A percentile compares a stretch with the other conserved stretches of the same genome.
Conservation (phyloP, 805 yeast genomes). For the Metschnikowia reukaufii region DNA sequence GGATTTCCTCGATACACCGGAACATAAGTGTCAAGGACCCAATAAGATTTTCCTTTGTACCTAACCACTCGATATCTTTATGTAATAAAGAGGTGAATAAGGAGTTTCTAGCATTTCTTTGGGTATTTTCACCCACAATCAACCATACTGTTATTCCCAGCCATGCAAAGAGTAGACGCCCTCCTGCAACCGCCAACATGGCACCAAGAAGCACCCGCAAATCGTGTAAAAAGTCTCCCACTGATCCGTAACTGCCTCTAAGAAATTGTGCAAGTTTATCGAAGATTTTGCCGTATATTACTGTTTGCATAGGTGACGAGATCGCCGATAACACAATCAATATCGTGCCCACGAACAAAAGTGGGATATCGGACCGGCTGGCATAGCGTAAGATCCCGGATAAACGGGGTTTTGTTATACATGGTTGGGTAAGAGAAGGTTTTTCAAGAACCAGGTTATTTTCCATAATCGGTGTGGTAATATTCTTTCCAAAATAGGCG, state of each 20-base stretch:
- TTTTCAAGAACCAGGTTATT: background rate
- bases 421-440: background rate
- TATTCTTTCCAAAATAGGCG: conserved; percentile 5
- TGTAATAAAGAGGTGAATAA: conserved; percentile 47
- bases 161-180: conserved; percentile 44
- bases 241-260: conserved; percentile 28
- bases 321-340: conserved; percentile 53
- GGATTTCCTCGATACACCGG: conserved; percentile 70
- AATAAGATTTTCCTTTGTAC: conserved; percentile 49
- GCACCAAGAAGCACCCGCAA: conserved; percentile 29
- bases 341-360: conserved; percentile 15
- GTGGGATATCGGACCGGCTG: conserved; percentile 12
- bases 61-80: conserved; percentile 62
- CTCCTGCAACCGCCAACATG: conserved; percentile 35
- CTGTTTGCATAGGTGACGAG: conserved; percentile 59
- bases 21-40: conserved; percentile 68
- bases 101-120: conserved; percentile 49
- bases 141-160: conserved; percentile 61
- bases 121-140: conserved; percentile 70
- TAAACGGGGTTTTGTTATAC: background rate
- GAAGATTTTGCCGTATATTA: conserved; percentile 68
- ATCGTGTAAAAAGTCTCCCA: conserved; percentile 23
- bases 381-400: conserved; percentile 16
- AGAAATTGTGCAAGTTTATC: conserved; percentile 29
- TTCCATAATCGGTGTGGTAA: conserved; percentile 1